Evolutionary conservation across 2,329 filamentous ascomycete genomes (phyloP).

Genomic region (Botryotinia narcissicola): DNA sequence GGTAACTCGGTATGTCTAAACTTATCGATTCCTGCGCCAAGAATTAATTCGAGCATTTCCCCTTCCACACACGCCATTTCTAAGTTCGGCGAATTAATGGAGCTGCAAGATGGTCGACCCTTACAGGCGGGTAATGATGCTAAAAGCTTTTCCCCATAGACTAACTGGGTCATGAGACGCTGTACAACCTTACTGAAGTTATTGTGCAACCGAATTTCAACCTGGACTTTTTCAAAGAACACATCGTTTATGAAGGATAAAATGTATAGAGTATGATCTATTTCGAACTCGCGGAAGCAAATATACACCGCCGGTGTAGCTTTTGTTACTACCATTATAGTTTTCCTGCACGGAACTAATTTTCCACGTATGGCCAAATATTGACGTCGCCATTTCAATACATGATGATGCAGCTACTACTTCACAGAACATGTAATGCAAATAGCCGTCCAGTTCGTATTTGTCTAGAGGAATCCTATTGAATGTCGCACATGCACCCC

Average conservation of each 20-base stretch:
- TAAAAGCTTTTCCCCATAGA: background rate
- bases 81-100: background rate
- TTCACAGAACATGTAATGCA: background rate
- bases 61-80: background rate
- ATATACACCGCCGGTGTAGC: background rate
- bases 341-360: background rate
- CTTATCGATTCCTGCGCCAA: background rate
- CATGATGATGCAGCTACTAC: background rate
- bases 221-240: background rate
- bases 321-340: background rate
- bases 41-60: background rate
- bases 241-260: background rate
- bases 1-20: background rate
- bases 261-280: background rate
- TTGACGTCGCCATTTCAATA: background rate
- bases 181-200: background rate
- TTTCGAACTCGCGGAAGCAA: background rate
- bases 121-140: background rate
- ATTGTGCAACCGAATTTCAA: background rate
- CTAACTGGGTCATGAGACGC: background rate
- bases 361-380: background rate
- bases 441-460: background rate
- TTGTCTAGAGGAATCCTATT: background rate
- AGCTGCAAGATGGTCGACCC: background rate
- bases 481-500: background rate